These are phyloP conservation scores for Fusarium acutatum DNA, from an alignment of 2,329 filamentous ascomycete genomes.

Conservation along the genomic window DNA sequence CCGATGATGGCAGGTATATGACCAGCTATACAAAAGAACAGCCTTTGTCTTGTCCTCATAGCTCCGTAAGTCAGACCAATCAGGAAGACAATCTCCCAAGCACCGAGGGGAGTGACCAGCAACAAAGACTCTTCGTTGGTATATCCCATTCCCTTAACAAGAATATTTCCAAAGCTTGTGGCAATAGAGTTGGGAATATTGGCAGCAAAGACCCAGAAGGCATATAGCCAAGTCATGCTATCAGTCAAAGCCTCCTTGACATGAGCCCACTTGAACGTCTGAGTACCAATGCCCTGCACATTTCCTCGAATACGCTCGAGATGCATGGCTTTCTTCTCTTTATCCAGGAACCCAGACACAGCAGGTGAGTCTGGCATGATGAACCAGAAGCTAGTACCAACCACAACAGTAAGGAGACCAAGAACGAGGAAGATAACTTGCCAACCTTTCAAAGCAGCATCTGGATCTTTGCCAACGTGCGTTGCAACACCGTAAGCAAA, in stretches of 20 bases:
- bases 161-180: background rate
- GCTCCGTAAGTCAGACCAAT: background rate
- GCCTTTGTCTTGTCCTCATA: background rate
- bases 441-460: background rate
- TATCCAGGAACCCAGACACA: background rate
- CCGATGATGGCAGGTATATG: conserved; percentile 26
- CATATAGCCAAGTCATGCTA: conserved; percentile 32
- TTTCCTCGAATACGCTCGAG: background rate
- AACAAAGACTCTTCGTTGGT: background rate
- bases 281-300: background rate
- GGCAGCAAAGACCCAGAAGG: conserved; percentile 34
- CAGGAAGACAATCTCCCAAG: background rate
- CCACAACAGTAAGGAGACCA: background rate
- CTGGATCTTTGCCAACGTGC: conserved; percentile 24
- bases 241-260: conserved; percentile 27
- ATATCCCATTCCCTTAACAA: background rate
- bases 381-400: background rate
- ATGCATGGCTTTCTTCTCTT: background rate
- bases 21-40: background rate
- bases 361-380: background rate
- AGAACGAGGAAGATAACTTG: background rate
- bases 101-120: background rate
- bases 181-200: conserved; percentile 31
- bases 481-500: conserved; percentile 34
- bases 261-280: conserved; percentile 30